Evolutionary conservation across 192 early-diverging fungal species (phyloP).

Genomic region (Oehlia diaphana): DNA sequence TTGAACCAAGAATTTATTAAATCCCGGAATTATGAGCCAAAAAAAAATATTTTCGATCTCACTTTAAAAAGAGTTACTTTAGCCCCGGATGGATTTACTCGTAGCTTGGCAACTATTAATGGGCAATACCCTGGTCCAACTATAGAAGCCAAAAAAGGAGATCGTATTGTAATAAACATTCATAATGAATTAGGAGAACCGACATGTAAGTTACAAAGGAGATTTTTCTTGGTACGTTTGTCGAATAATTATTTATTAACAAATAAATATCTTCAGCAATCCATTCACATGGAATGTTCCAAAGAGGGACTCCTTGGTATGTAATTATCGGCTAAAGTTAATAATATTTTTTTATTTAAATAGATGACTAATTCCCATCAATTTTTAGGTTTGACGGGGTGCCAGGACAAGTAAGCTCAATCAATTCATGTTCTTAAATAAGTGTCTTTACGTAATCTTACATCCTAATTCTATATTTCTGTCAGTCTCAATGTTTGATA

Average conservation of each 20-base stretch:
- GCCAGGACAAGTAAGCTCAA: no score
- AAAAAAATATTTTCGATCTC: not conserved
- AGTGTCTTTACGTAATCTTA: no score
- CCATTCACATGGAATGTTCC: slow-evolving; percentile 75
- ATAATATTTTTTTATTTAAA: no score
- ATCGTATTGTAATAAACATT: not conserved
- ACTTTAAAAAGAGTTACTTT: not conserved
- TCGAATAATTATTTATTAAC: no score
- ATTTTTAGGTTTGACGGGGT: no score
- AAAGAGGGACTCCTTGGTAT: slow-evolving; percentile 1
- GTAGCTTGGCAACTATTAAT: not conserved
- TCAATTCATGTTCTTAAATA: no score
- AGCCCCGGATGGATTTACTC: not conserved
- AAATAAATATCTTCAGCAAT: not conserved
- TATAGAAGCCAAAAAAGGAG: not conserved
- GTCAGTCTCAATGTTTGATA: slow-evolving; percentile 41
- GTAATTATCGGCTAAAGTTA: not conserved
- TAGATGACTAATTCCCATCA: no score
- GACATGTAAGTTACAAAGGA: not conserved
- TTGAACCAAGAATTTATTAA: no score
- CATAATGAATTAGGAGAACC: not conserved
- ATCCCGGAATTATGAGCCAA: no score
- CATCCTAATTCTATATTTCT: no score
- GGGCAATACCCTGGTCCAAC: slow-evolving; percentile 1
- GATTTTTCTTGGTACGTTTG: no score